Evolutionary conservation across 768 basidiomycete species (phyloP), one percentile per base, ranked within the genome.

Genomic region (Lactifluus rugatus): DNA sequence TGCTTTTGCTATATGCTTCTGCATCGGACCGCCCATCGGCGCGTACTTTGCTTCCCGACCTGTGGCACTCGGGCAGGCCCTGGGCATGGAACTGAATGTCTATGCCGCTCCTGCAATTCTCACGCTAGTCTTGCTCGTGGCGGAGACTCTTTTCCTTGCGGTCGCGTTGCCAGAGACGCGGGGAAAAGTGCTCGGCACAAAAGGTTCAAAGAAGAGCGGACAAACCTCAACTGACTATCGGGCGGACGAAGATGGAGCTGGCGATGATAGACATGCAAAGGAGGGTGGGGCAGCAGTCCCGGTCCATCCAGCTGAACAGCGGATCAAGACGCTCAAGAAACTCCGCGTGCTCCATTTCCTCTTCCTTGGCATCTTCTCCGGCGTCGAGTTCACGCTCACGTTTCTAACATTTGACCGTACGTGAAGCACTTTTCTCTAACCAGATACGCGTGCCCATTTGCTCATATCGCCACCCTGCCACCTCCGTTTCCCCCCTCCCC

Each of bases 1-100:
- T 47, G 95, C 96, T 0, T 99, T 99, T 66, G 89, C 93, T 16
- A 84, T 97, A 50, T 95, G 93, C 69, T 98, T 97, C 73, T 85
- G 83, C 69, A 83, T 91, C 50, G 91, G 92, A 5, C 95, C 95
- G 32, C 90, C 92, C 16, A 85, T 99, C 57, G 95, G 95, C 51
- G 95, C 95, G 2, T 95, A 93, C 74, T 93, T 97, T 72, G 91
- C 94, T 2, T 87, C 92, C n/a, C 80, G 79, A 31, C 89, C 92
- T 2, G 70, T 89, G 7, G 85, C 89, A 2, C 67, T 77, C 14
- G 78, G 82, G 13, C 69, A 68, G 21, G 73, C 77, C 4, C 75
- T 78, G 67, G 82, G 84, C 4, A 69, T 73, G 21, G 85, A 85
- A 62, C 74, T 94, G 54, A 98, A 98, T 66, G 78, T 94, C 11